Conservation (phyloP, 179 eudicot species). For the Actinidia arguta region DNA sequence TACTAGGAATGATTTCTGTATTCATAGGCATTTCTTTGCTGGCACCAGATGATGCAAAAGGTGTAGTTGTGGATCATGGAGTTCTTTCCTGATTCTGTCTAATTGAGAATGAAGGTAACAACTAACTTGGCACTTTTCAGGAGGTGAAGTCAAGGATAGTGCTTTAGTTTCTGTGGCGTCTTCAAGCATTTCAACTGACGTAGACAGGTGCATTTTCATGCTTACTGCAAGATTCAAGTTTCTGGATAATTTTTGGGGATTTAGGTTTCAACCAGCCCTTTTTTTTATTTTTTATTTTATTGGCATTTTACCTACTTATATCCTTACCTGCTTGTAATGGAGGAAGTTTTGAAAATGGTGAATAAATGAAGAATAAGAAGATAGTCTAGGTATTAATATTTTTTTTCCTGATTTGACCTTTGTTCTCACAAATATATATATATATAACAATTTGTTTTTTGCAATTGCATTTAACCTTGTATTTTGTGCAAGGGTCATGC, state of each 20-base stretch:
- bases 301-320: too few species aligned
- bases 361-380: background rate
- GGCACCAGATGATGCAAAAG: conserved; percentile 94
- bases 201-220: conserved; percentile 56
- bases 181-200: conserved; percentile 59
- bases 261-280: background rate
- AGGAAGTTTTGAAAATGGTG: background rate
- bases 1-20: conserved; percentile 89
- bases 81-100: background rate
- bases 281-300: too few species aligned
- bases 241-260: background rate
- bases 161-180: conserved; percentile 57
- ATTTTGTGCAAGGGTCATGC: too few species aligned
- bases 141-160: conserved; percentile 76
- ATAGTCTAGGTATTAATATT: too few species aligned
- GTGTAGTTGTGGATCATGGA: conserved; percentile 34
- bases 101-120: background rate
- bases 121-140: conserved; percentile 42
- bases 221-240: background rate
- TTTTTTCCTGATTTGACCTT: background rate
- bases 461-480: background rate
- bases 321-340: background rate
- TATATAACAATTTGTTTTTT: background rate
- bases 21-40: conserved; percentile 94
- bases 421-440: background rate